These are phyloP conservation scores for Torulaspora franciscae DNA, from an alignment of 805 yeast genomes.

Conservation along the genomic window DNA sequence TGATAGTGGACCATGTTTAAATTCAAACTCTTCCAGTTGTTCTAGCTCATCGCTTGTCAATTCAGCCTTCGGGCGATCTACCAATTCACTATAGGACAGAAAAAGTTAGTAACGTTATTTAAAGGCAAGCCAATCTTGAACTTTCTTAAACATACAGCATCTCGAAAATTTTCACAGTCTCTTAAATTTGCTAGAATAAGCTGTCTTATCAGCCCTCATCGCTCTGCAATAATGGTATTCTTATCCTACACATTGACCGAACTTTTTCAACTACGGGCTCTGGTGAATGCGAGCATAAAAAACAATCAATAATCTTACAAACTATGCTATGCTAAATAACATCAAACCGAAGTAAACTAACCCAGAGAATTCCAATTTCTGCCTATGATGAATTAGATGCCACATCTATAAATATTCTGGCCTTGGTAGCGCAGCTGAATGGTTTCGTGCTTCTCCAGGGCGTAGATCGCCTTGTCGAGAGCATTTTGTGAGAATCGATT, in stretches of 20 bases:
- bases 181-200: not conserved
- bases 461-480: conserved; percentile 73
- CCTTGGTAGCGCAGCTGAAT: conserved; percentile 85
- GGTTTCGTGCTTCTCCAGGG: conserved; percentile 81
- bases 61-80: conserved; percentile 73
- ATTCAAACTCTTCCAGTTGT: conserved; percentile 83
- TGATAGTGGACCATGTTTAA: conserved; percentile 85
- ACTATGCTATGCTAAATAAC: conserved; percentile 1
- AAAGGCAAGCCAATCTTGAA: not conserved
- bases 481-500: conserved; percentile 63
- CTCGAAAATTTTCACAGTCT: too few species aligned
- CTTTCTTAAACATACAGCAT: conserved; percentile 7
- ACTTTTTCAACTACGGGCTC: conserved; percentile 1
- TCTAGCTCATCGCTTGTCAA: conserved; percentile 73
- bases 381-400: conserved; percentile 40
- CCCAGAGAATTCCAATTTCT: too few species aligned
- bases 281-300: conserved; percentile 2
- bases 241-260: not conserved
- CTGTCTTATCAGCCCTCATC: not conserved
- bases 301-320: conserved; percentile 1
- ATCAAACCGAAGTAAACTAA: not conserved
- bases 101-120: conserved; percentile 2
- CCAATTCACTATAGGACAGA: conserved; percentile 46
- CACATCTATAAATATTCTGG: conserved; percentile 69
- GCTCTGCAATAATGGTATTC: not conserved